These are phyloP conservation scores for Thraustotheca clavata DNA, from an alignment of 352 stramenopile genomes.

Conservation along the genomic window DNA sequence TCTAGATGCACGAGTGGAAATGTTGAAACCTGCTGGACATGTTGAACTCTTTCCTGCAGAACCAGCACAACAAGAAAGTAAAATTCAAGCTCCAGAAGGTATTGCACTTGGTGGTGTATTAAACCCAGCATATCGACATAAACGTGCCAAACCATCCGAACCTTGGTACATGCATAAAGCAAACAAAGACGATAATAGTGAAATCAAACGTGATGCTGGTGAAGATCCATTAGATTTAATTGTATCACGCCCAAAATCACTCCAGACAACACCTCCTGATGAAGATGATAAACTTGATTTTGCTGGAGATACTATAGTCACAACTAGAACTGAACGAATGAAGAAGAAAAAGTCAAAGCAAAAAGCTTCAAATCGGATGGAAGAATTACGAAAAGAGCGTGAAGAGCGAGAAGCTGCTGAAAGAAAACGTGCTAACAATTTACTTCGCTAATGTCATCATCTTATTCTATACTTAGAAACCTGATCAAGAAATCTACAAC, in stretches of 20 bases:
- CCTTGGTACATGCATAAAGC: background rate
- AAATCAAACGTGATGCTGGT: background rate
- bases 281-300: conserved; percentile 6
- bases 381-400: conserved; percentile 8
- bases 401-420: conserved; percentile 4
- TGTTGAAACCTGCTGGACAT: background rate
- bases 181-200: background rate
- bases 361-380: background rate
- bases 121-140: conserved; percentile 11
- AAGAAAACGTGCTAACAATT: background rate
- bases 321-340: background rate
- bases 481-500: too few relatives aligned
- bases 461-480: too few relatives aligned
- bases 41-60: background rate
- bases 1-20: conserved; percentile 16
- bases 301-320: conserved; percentile 11
- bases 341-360: conserved; percentile 7
- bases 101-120: conserved; percentile 4
- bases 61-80: background rate
- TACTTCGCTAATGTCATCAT: too few relatives aligned
- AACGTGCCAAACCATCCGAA: background rate
- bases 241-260: background rate
- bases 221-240: conserved; percentile 11
- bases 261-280: background rate
- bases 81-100: conserved; percentile 2